These are phyloP conservation scores for Aspergillus kassunensis DNA, from an alignment of 495 filamentous ascomycete species.

Conservation along the genomic window DNA sequence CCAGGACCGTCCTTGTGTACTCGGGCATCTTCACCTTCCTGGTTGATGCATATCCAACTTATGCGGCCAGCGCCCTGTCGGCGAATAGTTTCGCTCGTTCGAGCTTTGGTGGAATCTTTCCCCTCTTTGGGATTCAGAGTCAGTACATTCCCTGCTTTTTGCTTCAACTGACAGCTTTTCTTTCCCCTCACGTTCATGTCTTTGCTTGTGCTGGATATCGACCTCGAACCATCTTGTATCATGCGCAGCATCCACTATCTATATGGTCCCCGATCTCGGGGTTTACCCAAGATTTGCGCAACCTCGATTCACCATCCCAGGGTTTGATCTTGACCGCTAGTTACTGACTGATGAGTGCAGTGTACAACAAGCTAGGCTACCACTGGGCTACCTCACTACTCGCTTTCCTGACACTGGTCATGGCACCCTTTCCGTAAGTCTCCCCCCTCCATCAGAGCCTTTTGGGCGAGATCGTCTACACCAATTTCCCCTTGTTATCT, in stretches of 20 bases:
- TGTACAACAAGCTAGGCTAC: constrained; percentile 65
- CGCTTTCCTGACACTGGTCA: constrained; percentile 63
- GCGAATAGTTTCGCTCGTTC: constrained; percentile 84
- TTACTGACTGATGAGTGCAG: constrained; percentile 34
- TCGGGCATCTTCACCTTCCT: constrained; percentile 90
- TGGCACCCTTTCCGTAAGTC: constrained; percentile 66
- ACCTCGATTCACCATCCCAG: not conserved
- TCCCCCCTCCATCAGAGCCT: constrained; percentile 8
- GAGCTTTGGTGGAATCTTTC: constrained; percentile 76
- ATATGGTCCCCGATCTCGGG: constrained; percentile 6
- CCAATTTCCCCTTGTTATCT: not conserved
- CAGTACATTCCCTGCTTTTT: constrained; percentile 27
- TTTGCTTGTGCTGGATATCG: not conserved
- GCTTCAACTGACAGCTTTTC: not conserved
- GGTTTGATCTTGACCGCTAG: constrained; percentile 14
- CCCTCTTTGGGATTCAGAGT: constrained; percentile 68
- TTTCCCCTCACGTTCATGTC: constrained; percentile 1
- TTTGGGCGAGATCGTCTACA: not conserved
- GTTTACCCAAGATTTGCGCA: constrained; percentile 4
- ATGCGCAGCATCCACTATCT: not conserved
- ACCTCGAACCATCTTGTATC: not conserved
- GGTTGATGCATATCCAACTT: constrained; percentile 88
- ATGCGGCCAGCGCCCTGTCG: constrained; percentile 82
- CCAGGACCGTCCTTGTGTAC: constrained; percentile 73
- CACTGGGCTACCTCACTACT: constrained; percentile 71